Evolutionary conservation across 306 rosid genomes (phyloP), one percentile per base, ranked within the genome.

Genomic region (Delonix regia): DNA sequence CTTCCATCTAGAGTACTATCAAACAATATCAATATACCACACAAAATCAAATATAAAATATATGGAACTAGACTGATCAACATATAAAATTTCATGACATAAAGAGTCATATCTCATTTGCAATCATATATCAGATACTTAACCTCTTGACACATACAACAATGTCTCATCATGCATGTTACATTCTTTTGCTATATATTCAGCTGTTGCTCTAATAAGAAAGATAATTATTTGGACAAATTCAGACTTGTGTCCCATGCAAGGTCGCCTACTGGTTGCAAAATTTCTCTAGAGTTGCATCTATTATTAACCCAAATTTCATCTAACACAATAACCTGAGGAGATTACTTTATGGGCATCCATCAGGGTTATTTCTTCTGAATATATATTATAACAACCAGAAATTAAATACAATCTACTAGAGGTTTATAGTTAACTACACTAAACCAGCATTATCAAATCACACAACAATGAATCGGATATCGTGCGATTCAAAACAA

Each of bases 1-100:
- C 88, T 73, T 89, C 99, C 97, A 92, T 92, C 94, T 90, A 73
- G 76, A 77, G 81, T 69, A 68, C 28, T 28, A 49, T 47, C 62
- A 62, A 78, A 78, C 42, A 75, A 79, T 38, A 77, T 74, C 75
- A 80, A 80, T 75, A 70, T 38, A 78, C 53, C 68, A 68, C 45
- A 75, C 68, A 77, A 44, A 63, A 67, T 59, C 24, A 22, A 28
- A 77, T 63, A 70, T 38, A 21, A 33, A 16, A 16, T 71, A 41
- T 28, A 74, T 5, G 61, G 66, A 66, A 55, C 68, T 49, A 68
- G 68, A 19, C 74, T 34, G 21, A 41, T 2, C 56, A 21, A 71
- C 62, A 47, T 14, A 15, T 24, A 13, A 11, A 67, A 55, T 55
- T 47, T 33, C 45, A 52, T 18, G 53, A 63, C 72, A 69, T 28